A percentile compares a stretch with the other conserved stretches of the same genome.
Evolutionary conservation across 768 basidiomycete species (phyloP).

Genomic region (Lentinula lateritia): DNA sequence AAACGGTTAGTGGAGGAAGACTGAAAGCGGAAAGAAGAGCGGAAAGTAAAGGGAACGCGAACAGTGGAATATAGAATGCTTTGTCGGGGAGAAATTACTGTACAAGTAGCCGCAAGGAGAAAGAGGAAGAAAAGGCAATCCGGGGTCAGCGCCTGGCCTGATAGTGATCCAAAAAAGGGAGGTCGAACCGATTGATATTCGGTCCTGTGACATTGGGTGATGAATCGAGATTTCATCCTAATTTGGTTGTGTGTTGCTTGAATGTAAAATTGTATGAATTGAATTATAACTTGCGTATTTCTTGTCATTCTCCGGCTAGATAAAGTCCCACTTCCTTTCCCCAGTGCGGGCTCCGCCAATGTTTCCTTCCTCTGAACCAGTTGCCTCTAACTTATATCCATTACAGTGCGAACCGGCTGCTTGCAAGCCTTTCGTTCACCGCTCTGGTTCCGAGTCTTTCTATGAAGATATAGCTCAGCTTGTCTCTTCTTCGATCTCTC

Average conservation of each 20-base stretch:
- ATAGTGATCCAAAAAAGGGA: neutral
- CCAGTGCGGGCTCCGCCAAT: neutral
- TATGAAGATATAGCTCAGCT: conserved; percentile 20
- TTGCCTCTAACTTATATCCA: neutral
- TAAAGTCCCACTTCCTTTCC: conserved; percentile 1
- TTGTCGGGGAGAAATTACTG: neutral
- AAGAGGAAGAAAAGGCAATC: neutral
- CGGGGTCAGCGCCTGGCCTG: neutral
- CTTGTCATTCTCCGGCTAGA: conserved; percentile 2
- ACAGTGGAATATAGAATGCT: neutral
- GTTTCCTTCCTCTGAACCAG: neutral
- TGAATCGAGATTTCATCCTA: neutral
- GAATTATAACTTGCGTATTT: neutral
- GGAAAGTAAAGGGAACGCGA: neutral
- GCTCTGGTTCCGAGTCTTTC: conserved; percentile 10
- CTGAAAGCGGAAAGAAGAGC: neutral
- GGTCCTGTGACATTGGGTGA: neutral
- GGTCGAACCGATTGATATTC: neutral
- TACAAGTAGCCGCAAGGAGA: neutral
- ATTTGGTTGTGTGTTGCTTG: neutral
- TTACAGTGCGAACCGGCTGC: neutral
- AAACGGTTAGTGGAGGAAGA: neutral
- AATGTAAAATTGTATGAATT: neutral
- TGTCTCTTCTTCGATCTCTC: conserved; percentile 17
- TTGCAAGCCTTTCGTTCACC: neutral